These are phyloP conservation scores for Fusarium lyarnte DNA, from an alignment of 2,329 filamentous ascomycete genomes.

Conservation along the genomic window DNA sequence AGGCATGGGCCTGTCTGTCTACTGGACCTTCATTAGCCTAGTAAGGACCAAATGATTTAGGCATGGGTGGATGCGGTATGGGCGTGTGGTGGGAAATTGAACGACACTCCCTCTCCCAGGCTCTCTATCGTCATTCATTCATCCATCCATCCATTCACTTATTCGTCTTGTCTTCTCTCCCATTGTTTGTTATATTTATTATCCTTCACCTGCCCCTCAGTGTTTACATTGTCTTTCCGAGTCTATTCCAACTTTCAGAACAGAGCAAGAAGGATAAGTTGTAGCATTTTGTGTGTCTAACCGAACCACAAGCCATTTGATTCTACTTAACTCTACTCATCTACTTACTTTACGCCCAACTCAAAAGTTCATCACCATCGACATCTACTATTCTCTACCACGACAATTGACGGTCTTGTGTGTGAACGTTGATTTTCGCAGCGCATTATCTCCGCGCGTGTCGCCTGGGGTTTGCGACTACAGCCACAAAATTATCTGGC, in stretches of 20 bases:
- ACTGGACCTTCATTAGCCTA: not conserved
- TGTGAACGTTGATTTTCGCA: not conserved
- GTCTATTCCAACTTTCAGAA: not conserved
- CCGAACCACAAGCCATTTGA: not conserved
- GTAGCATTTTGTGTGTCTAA: not conserved
- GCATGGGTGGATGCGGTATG: not conserved
- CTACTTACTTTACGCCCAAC: not conserved
- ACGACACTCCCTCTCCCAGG: conserved; percentile 33
- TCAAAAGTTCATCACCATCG: not conserved
- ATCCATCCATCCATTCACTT: conserved; percentile 10
- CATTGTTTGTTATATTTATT: conserved; percentile 41
- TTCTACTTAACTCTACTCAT: not conserved
- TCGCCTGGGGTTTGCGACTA: not conserved
- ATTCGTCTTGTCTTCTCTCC: not conserved
- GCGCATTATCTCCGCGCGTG: not conserved
- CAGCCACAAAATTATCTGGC: not conserved
- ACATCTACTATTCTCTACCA: not conserved
- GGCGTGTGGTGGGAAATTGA: conserved; percentile 16
- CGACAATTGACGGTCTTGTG: not conserved
- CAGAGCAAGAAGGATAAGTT: not conserved
- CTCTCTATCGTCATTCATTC: conserved; percentile 34
- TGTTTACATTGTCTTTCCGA: not conserved
- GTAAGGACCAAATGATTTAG: not conserved
- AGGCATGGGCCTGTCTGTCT: not conserved
- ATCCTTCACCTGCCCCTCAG: conserved; percentile 24